Evolutionary conservation across 208 protist species (phyloP), one percentile per base, ranked within the genome.

Genomic region (Porcisia deanei): DNA sequence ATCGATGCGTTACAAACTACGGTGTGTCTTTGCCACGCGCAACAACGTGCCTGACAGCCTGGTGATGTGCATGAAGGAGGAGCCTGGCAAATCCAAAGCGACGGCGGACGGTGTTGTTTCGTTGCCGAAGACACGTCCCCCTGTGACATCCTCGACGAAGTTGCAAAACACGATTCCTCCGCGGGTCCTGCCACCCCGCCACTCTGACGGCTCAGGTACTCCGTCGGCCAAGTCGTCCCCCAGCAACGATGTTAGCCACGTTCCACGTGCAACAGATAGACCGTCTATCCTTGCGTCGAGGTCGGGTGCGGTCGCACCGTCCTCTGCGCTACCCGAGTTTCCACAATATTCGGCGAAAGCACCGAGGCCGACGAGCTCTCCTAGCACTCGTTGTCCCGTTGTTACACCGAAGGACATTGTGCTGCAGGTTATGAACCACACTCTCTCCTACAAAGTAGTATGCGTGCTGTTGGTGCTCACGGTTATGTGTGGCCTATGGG

Each of bases 401-500:
- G 34, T 61, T 30, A 72, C 68, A 45, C 34, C 43, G 74, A 75
- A 80, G 25, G 58, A 69, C 22, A 66, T 79, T 66, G 54, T 91
- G 73, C 82, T 52, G 43, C 54, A 76, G 22, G 81, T 89, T 25
- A 25, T 94, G 47, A 76, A 78, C 55, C 92, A 83, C 79, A 83
- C 67, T 61, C 69, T 96, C 30, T 83, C 88, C 5, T 87, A 88
- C 75, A 67, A 59, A 18, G 69, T 88, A 10, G 79, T 77, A 2
- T 76, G 49, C 3, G 75, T 84, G 45, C 79, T 94, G 37, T 34
- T 96, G 20, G 16, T 90, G 25, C 61, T 92, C 41, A 82, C 92
- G 18, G 65, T 96, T 39, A 68, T 93, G 45, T 96, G 92, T 58
- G 92, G 85, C 43, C 45, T 94, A 41, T 82, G 85, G 49, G 92